phyloP scores from a whole-genome alignment of 805 yeast species.

The Priceomyces carsonii region DNA sequence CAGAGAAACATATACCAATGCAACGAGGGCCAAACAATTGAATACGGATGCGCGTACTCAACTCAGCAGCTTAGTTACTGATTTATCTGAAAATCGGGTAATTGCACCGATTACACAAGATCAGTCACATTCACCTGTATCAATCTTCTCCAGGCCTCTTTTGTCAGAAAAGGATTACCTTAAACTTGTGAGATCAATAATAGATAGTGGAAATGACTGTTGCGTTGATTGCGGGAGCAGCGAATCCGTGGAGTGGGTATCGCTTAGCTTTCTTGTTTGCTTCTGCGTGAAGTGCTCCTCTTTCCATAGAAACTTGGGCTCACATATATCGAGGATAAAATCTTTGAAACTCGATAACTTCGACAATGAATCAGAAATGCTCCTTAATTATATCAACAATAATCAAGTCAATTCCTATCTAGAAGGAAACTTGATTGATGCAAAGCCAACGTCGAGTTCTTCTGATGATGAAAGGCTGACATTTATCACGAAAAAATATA shows the following conservation, averaged over 20 bases:
- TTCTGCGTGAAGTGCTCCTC: constrained; percentile 87
- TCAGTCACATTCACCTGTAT: constrained; percentile 30
- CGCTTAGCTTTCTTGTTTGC: constrained; percentile 68
- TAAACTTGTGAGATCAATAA: constrained; percentile 37
- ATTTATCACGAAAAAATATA: constrained; percentile 71
- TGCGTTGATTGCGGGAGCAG: constrained; percentile 82
- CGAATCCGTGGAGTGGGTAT: constrained; percentile 81
- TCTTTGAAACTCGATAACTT: constrained; percentile 76
- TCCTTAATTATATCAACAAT: constrained; percentile 58
- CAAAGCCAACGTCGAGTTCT: constrained; percentile 32
- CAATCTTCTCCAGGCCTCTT: constrained; percentile 25
- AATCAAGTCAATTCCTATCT: constrained; percentile 56
- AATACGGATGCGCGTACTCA: constrained; percentile 8
- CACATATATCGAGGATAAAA: constrained; percentile 75
- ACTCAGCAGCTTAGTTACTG: constrained; percentile 11
- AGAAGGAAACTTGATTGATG: constrained; percentile 40
- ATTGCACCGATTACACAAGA: constrained; percentile 12
- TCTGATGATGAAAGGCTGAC: constrained; percentile 49
- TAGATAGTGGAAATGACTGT: constrained; percentile 52
- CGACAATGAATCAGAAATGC: constrained; percentile 56
- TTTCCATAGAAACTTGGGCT: constrained; percentile 82
- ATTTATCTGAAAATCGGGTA: constrained; percentile 16
- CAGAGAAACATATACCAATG: constrained; percentile 11
- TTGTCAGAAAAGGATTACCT: constrained; percentile 28
- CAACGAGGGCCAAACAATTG: constrained; percentile 7